Base-by-base conservation (phyloP, 495 filamentous ascomycete genomes). In the Staphylotrichum longicolle region DNA sequence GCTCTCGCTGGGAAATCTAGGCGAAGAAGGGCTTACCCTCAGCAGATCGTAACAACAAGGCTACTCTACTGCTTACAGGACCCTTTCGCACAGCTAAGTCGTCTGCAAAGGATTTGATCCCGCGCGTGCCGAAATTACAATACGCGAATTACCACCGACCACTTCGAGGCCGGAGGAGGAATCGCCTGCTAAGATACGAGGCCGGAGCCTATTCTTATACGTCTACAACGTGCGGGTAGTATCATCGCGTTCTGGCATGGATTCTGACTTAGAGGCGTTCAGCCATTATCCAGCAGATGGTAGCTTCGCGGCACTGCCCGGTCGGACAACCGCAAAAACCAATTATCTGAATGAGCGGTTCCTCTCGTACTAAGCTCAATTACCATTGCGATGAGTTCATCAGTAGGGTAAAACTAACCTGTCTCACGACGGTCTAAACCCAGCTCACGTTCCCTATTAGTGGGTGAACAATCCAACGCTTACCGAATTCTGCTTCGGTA, bases 301-400 rank as follows among this genome's bases (percentile, higher is more conserved):
- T 79, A 77, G 74, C 75, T 68, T 78, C 78, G 77, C 75, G 76
- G 79, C 80, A 86, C 77, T 86, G 80, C 81, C 81, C 77, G 75
- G 81, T 85, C 82, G 75, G 82, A 85, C 80, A 86, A 80, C 81
- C 79, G 81, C 80, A 85, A 82, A 85, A 85, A 85, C 82, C 79
- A 85, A 86, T 84, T 86, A 85, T 86, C 79, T 82, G 80, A 86
- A 85, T 85, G 73, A 82, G 78, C 79, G 77, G 82, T 86, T 86
- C 80, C 82, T 85, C 82, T 85, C 83, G 79, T 85, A 86, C 81
- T 86, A 84, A 86, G 80, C 81, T 82, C 73, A 84, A 85, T 84
- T 86, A 86, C 81, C 78, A 78, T 86, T 85, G 77, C 79, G 81
- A 77, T 72, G 76, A 81, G 77, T 68, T 75, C 71, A 77, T 75